A percentile compares a stretch with the other conserved stretches of the same genome.
Conservation (phyloP, 1,139 yeast species). For the Arxiozyma slooffiae region DNA sequence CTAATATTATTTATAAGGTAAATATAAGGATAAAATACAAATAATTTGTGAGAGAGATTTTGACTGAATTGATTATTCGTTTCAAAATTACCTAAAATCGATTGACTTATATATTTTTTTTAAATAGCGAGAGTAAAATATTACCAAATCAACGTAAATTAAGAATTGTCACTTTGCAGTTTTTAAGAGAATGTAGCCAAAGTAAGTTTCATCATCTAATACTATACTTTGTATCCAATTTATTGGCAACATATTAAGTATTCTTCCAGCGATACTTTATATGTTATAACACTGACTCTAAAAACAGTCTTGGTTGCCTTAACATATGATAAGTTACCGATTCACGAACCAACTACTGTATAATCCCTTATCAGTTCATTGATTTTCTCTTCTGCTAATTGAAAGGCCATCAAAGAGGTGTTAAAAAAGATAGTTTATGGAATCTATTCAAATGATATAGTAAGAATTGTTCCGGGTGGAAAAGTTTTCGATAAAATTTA, state of each 20-base stretch:
- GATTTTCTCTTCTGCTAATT: constrained; percentile 10
- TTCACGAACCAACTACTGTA: constrained; percentile 12
- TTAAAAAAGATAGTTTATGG: constrained; percentile 20
- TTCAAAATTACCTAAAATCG: constrained; percentile 17
- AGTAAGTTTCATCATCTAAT: constrained; percentile 17
- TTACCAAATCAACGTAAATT: constrained; percentile 10
- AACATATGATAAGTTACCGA: constrained; percentile 11
- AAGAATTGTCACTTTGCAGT: constrained; percentile 22
- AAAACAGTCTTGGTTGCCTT: constrained; percentile 13
- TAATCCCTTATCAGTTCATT: constrained; percentile 16
- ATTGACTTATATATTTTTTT: constrained; percentile 16
- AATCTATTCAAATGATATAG: constrained; percentile 22
- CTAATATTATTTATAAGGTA: constrained; percentile 18
- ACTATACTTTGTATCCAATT: constrained; percentile 13
- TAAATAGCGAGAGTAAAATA: constrained; percentile 2
- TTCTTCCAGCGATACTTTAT: constrained; percentile 12
- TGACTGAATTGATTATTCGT: constrained; percentile 14
- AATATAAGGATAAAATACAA: constrained; percentile 19
- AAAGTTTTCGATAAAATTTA: constrained; percentile 22
- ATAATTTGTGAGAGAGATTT: constrained; percentile 19
- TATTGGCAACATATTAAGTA: constrained; percentile 16
- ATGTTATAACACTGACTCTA: constrained; percentile 12
- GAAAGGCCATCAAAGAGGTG: constrained; percentile 14
- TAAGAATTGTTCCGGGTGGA: constrained; percentile 25
- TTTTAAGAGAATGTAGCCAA: constrained; percentile 19